Conservation (phyloP, 129 eudicot genomes). For the Deinandra increscens region DNA sequence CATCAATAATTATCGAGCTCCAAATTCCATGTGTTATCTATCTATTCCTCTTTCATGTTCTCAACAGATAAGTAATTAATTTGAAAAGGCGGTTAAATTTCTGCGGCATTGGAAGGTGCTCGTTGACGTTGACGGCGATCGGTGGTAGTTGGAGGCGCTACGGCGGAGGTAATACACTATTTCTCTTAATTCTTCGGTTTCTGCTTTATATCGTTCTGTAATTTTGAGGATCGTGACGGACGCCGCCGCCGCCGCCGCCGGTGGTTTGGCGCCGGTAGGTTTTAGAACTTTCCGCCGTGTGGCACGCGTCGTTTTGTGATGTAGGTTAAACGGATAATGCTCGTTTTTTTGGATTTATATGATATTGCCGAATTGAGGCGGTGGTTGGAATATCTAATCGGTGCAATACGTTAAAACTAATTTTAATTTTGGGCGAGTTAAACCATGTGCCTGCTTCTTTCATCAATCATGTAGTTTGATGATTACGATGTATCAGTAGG, state of each 20-base stretch:
- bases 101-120: slow-evolving; percentile 16
- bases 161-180: slow-evolving; percentile 16
- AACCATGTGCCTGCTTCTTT: slow-evolving; percentile 29
- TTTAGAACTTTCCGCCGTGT: slow-evolving; percentile 12
- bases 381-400: slow-evolving; percentile 15
- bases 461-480: slow-evolving; percentile 6
- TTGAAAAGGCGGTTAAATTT: slow-evolving; percentile 8
- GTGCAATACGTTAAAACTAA: not conserved
- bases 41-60: slow-evolving; percentile 8
- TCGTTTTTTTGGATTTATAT: slow-evolving; percentile 10
- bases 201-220: not conserved
- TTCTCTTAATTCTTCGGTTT: not conserved
- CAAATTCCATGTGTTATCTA: not conserved
- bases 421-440: slow-evolving; percentile 21
- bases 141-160: slow-evolving; percentile 14
- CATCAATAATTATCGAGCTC: slow-evolving; percentile 9
- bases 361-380: not conserved
- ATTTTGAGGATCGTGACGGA: slow-evolving; percentile 17
- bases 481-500: slow-evolving; percentile 9
- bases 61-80: slow-evolving; percentile 11
- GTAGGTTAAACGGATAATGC: slow-evolving; percentile 32
- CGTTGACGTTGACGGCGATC: slow-evolving; percentile 15
- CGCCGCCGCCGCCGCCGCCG: slow-evolving; percentile 18
- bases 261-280: slow-evolving; percentile 14
- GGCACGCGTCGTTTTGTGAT: slow-evolving; percentile 15